Conservation (phyloP, 805 yeast species). For the Candida loeiensis region DNA sequence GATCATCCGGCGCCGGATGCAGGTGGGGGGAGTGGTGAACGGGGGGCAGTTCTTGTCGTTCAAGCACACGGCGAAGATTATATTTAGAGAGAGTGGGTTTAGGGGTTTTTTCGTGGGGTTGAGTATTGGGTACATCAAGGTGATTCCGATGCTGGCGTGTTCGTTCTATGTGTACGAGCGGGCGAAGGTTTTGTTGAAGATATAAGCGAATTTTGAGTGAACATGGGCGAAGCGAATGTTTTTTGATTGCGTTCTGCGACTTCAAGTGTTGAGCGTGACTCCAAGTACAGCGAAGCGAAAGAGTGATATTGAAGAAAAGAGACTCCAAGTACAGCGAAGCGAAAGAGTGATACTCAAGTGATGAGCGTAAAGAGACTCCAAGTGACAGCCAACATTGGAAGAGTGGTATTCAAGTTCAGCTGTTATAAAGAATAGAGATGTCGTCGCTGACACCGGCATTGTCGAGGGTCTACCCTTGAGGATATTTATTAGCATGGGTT, state of each 20-base stretch:
- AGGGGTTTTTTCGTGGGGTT: conserved; percentile 92
- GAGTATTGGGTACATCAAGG: conserved; percentile 92
- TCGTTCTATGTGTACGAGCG: conserved; percentile 93
- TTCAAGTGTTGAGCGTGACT: too few species aligned
- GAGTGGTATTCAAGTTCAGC: too few species aligned
- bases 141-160: conserved; percentile 96
- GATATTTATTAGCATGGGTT: background rate
- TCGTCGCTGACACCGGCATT: too few species aligned
- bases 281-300: too few species aligned
- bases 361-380: too few species aligned
- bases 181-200: conserved; percentile 65
- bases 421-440: too few species aligned
- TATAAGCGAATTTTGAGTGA: conserved; percentile 19
- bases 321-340: too few species aligned
- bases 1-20: conserved; percentile 91
- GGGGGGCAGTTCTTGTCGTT: conserved; percentile 57
- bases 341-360: too few species aligned
- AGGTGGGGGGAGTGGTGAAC: conserved; percentile 79
- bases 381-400: too few species aligned
- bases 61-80: conserved; percentile 50
- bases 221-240: background rate
- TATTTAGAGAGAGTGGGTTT: conserved; percentile 72
- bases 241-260: too few species aligned
- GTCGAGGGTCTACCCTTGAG: too few species aligned
- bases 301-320: too few species aligned